These are phyloP conservation scores for Citrus sinensis DNA, from an alignment of 345 rosid species.

Conservation along the genomic window DVS_A1.0 CM039169.1:146001-146500, in stretches of 20 bases:
- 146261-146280: conserved; percentile 29
- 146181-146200: background rate
- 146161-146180: background rate
- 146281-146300: conserved; percentile 41
- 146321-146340: background rate
- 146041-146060: too few relatives aligned
- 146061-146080: too few relatives aligned
- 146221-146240: background rate
- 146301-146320: background rate
- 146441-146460: background rate
- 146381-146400: background rate
- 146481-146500: background rate
- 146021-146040: too few relatives aligned
- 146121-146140: too few relatives aligned
- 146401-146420: background rate
- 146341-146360: background rate
- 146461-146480: background rate
- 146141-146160: too few relatives aligned
- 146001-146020: too few relatives aligned
- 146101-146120: too few relatives aligned
- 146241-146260: conserved; percentile 53
- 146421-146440: background rate
- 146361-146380: background rate
- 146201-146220: background rate
- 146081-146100: too few relatives aligned